These are phyloP conservation scores for Mycena venus DNA, from an alignment of 768 basidiomycete genomes.

Conservation along the genomic window DNA sequence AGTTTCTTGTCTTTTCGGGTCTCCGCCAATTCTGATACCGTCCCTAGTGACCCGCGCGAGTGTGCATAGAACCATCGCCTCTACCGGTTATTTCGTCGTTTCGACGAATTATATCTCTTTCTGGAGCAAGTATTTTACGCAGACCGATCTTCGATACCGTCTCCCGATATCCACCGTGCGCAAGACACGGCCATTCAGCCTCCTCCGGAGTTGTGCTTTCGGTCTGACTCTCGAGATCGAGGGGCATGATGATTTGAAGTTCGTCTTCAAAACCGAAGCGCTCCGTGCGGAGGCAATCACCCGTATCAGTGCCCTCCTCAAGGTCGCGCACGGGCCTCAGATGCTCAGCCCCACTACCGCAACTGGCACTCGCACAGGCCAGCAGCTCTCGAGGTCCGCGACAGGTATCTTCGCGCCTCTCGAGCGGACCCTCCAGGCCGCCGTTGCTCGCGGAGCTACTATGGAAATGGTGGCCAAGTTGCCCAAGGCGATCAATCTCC, in stretches of 20 bases:
- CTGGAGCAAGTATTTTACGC: constrained; percentile 59
- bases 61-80: constrained; percentile 48
- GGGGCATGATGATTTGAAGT: constrained; percentile 59
- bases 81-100: constrained; percentile 59
- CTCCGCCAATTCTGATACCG: not conserved
- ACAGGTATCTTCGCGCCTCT: constrained; percentile 60
- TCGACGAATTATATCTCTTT: constrained; percentile 56
- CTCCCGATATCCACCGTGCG: constrained; percentile 57
- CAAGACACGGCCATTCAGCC: constrained; percentile 50
- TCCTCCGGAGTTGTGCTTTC: constrained; percentile 41
- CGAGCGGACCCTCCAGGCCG: constrained; percentile 53
- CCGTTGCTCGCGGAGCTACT: constrained; percentile 44
- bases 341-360: constrained; percentile 12
- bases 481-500: constrained; percentile 66
- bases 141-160: constrained; percentile 56
- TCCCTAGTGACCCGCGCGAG: constrained; percentile 52
- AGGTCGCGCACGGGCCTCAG: constrained; percentile 23
- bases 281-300: constrained; percentile 60
- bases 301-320: constrained; percentile 44
- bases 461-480: constrained; percentile 45
- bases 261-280: constrained; percentile 60
- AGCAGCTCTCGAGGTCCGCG: constrained; percentile 39
- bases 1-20: constrained; percentile 26
- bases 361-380: not conserved
- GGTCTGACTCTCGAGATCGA: constrained; percentile 61